phyloP scores from a whole-genome alignment of 805 yeast species.

The Tetrapisispora taiwanensis region DNA sequence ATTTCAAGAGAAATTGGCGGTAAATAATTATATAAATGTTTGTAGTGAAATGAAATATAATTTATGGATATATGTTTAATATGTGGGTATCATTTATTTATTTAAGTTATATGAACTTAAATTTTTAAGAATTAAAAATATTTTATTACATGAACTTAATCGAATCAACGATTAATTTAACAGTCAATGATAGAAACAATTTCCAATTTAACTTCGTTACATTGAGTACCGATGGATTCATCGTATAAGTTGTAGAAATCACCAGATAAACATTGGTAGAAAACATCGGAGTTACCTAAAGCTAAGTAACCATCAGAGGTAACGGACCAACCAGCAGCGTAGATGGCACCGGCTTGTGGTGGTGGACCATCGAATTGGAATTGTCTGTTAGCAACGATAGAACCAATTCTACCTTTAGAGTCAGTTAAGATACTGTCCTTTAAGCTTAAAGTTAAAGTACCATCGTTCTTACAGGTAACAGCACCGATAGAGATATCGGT shows the following conservation, averaged over 20 bases:
- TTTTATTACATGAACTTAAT: not conserved
- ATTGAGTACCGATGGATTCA: constrained; percentile 42
- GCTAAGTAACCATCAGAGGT: constrained; percentile 46
- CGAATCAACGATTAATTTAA: constrained; percentile 8
- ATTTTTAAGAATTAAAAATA: not conserved
- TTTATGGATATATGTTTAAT: no score
- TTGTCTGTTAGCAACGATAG: constrained; percentile 63
- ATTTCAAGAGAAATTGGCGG: no score
- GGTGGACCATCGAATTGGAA: constrained; percentile 69
- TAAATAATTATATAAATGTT: no score
- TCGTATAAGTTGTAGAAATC: constrained; percentile 60
- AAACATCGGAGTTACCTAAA: constrained; percentile 43
- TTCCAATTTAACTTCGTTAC: constrained; percentile 44
- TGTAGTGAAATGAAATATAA: no score
- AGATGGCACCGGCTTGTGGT: constrained; percentile 58
- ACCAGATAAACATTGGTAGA: constrained; percentile 60
- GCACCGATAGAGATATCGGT: constrained; percentile 9
- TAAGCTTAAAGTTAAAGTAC: constrained; percentile 43
- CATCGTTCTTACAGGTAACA: constrained; percentile 31
- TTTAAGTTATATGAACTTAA: not conserved
- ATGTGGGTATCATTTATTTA: not conserved
- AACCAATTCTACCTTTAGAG: constrained; percentile 49
- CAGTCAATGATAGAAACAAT: constrained; percentile 39
- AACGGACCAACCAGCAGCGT: constrained; percentile 51
- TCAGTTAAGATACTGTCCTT: constrained; percentile 41